Evolutionary conservation across 495 filamentous ascomycete genomes (phyloP).

Genomic region (Usnea hakonensis): DNA sequence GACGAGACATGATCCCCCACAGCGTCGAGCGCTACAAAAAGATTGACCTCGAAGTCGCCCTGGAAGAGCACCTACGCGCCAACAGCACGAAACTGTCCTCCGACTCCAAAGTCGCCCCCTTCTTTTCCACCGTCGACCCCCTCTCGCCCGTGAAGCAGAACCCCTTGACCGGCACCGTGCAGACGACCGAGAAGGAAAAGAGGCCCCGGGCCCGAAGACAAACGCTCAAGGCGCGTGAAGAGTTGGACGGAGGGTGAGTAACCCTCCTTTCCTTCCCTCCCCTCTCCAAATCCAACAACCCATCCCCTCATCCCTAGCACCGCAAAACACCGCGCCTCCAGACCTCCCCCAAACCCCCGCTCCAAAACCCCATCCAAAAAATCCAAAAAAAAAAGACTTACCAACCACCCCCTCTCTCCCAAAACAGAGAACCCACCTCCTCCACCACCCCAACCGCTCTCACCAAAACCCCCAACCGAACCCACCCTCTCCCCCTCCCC

Average conservation of each 20-base stretch:
- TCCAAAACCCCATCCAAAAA: neutral
- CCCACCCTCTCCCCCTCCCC: constrained; percentile 56
- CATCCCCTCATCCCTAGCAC: constrained; percentile 11
- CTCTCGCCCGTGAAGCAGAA: constrained; percentile 74
- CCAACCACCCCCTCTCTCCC: neutral
- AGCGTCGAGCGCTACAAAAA: constrained; percentile 72
- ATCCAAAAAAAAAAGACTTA: neutral
- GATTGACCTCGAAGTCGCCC: constrained; percentile 65
- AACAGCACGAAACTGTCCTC: constrained; percentile 51
- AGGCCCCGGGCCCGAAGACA: constrained; percentile 26
- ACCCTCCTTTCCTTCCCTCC: too few relatives aligned
- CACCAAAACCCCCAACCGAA: constrained; percentile 51
- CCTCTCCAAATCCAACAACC: constrained; percentile 17
- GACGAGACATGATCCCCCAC: constrained; percentile 13
- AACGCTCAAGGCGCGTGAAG: constrained; percentile 37
- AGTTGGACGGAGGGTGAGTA: constrained; percentile 40
- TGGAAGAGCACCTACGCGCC: constrained; percentile 67
- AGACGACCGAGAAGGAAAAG: constrained; percentile 31
- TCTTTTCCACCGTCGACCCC: constrained; percentile 60
- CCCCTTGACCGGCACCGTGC: constrained; percentile 28
- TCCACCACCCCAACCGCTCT: constrained; percentile 25
- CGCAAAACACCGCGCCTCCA: neutral
- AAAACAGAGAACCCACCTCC: neutral
- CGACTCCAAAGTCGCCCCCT: constrained; percentile 60
- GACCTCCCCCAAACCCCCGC: neutral